These are phyloP conservation scores for Lolium rigidum DNA, from an alignment of 176 grass and related monocot genomes.

Conservation along the genomic window DNA sequence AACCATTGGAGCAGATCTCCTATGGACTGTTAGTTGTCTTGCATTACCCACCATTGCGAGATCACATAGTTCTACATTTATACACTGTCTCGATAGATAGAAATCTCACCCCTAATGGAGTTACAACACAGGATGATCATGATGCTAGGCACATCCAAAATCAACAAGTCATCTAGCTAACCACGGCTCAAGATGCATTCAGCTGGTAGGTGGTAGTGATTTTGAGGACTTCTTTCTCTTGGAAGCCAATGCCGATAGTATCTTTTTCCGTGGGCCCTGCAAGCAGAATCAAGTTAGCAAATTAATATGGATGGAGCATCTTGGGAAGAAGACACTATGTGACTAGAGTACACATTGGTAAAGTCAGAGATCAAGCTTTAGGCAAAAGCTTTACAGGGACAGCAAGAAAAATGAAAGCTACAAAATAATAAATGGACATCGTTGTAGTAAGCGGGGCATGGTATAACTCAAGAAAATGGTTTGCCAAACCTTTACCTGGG, in stretches of 20 bases:
- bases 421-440: background rate
- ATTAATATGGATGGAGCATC: constrained; percentile 25
- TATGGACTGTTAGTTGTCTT: constrained; percentile 17
- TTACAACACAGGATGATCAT: background rate
- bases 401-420: constrained; percentile 14
- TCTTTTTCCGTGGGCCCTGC: constrained; percentile 84
- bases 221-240: constrained; percentile 51
- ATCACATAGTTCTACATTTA: constrained; percentile 24
- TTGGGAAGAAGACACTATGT: background rate
- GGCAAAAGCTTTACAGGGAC: background rate
- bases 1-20: background rate
- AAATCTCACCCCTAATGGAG: background rate
- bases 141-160: constrained; percentile 1
- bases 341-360: background rate
- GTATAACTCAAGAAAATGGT: constrained; percentile 4
- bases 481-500: background rate
- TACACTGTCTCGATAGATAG: background rate
- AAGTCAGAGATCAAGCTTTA: background rate
- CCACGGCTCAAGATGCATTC: constrained; percentile 1
- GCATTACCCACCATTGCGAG: background rate
- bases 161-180: constrained; percentile 19
- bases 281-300: constrained; percentile 29
- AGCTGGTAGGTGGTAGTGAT: constrained; percentile 30
- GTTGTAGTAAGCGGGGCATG: background rate
- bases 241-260: constrained; percentile 57